Base-by-base conservation (phyloP, 345 rosid species). In the Citrus trifoliata region DNA sequence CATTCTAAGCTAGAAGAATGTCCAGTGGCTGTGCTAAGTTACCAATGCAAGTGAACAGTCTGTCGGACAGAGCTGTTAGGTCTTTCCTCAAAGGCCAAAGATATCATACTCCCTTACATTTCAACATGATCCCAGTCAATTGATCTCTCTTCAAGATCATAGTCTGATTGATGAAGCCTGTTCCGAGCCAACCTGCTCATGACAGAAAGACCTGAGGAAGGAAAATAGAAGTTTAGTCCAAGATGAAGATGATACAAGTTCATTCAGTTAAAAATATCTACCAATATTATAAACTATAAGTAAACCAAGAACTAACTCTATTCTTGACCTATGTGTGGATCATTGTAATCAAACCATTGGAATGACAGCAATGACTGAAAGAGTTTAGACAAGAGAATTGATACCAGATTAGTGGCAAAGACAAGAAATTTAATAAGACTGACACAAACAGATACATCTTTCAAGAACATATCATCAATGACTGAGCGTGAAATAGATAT, bases 181-280 rank as follows among this genome's bases (percentile, higher is more conserved):
- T 80, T 80, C 32, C 74, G 82, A 13, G 85, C 89, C 84, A 93
- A 74, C 85, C 89, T 83, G 83, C 94, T 89, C 97, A 95, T 95
- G 77, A 85, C 80, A 27, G 91, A 90, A 27, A 93, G 88, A 84
- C 97, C 98, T 95, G 92, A 58, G 71, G 58, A 61, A 21, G 33
- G 9, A 71, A 30, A 64, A 2, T 19, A 19, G 69, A 27, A 24
- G 18, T 19, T 74, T 28, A 55, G 46, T 13, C 8, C 1, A 1
- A 58, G 27, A 16, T 24, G 24, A 25, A 9, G 21, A 38, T 18
- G n/a, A 24, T 22, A 51, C 14, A n/a, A 32, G 19, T 22, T 19
- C 4, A 62, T 22, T 18, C 6, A 51, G 33, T 7, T 13, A 51
- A 14, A 55, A 53, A 35, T 4, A 13, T 76, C 48, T 51, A 13